Conservation (phyloP, 306 rosid genomes). For the Glycyrrhiza uralensis region DNA sequence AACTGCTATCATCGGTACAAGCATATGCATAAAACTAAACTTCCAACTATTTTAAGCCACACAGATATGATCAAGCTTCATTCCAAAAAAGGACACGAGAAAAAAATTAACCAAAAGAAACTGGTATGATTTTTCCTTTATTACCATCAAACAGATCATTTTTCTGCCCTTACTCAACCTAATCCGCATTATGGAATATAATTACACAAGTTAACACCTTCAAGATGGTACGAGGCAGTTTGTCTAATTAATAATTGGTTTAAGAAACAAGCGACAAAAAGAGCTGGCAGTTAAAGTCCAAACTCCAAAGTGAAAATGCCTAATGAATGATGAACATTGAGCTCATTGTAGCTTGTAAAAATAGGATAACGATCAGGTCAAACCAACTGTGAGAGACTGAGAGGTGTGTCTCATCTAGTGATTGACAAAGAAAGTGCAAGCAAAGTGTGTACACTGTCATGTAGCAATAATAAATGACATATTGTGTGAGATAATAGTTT, state of each 20-base stretch:
- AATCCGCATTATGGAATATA: neutral
- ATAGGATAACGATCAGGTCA: neutral
- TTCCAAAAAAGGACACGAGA: neutral
- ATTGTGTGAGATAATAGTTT: conserved; percentile 6
- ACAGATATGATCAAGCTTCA: neutral
- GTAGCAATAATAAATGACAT: neutral
- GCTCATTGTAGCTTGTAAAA: neutral
- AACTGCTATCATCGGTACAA: conserved; percentile 3
- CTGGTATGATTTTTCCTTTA: neutral
- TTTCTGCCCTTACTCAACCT: neutral
- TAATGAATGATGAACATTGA: neutral
- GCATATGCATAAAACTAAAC: neutral
- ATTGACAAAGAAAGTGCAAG: neutral
- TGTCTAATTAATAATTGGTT: neutral
- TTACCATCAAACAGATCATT: neutral
- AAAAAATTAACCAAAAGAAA: neutral
- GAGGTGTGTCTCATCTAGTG: neutral
- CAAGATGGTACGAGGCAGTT: neutral
- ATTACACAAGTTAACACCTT: neutral
- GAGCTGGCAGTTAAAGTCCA: neutral
- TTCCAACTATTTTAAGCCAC: neutral
- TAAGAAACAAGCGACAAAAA: neutral
- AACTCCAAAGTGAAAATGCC: neutral
- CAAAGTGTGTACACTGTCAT: neutral
- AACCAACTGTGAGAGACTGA: neutral